Evolutionary conservation across 495 filamentous ascomycete genomes (phyloP).

Genomic region (Diplogelasinospora grovesii): DNA sequence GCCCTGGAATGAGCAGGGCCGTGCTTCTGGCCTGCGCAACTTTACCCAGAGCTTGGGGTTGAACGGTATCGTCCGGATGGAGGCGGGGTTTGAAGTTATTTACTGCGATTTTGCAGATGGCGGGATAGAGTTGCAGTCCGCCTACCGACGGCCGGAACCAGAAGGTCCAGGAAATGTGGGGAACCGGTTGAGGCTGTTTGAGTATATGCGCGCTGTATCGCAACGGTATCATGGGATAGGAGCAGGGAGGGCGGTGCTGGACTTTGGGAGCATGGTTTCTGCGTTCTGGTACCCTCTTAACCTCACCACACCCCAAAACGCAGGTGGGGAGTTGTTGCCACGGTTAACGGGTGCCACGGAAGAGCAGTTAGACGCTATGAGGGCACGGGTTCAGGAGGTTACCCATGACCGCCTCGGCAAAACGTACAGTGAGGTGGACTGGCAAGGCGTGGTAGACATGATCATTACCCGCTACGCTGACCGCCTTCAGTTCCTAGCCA

Average conservation of each 20-base stretch:
- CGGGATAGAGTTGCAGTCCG: constrained; percentile 16
- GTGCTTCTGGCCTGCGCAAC: constrained; percentile 46
- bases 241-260: constrained; percentile 43
- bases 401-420: constrained; percentile 21
- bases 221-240: constrained; percentile 56
- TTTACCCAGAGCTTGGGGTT: constrained; percentile 46
- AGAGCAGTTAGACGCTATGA: constrained; percentile 35
- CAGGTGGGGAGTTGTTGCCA: constrained; percentile 32
- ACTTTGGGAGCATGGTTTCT: constrained; percentile 57
- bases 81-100: constrained; percentile 64
- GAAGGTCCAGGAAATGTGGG: neutral
- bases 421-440: constrained; percentile 34
- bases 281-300: constrained; percentile 50
- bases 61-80: constrained; percentile 60
- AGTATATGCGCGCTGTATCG: constrained; percentile 37
- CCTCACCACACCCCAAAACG: constrained; percentile 41
- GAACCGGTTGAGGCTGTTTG: too few relatives aligned
- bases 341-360: constrained; percentile 35
- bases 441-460: constrained; percentile 58
- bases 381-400: constrained; percentile 33
- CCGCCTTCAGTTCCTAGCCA: constrained; percentile 43
- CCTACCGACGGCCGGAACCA: constrained; percentile 8
- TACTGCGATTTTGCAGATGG: constrained; percentile 50
- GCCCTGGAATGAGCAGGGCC: constrained; percentile 27
- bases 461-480: constrained; percentile 51